A percentile compares a stretch with the other conserved stretches of the same genome.
Evolutionary conservation across 371 early-diverging fungal species (phyloP).

Genomic region (Blastocladiella emersonii): DNA sequence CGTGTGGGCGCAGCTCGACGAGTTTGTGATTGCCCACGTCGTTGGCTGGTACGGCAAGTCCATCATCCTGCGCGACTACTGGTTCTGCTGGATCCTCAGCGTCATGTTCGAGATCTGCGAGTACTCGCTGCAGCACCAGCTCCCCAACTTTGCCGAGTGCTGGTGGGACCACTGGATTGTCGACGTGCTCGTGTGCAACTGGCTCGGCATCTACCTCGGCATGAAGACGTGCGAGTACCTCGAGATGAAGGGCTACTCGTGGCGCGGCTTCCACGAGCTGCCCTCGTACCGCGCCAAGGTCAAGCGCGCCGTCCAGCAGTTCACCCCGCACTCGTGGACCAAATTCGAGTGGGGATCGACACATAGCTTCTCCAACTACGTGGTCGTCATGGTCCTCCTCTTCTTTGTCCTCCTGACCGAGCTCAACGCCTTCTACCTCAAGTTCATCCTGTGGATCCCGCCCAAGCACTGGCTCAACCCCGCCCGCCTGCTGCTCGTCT

Average conservation of each 20-base stretch:
- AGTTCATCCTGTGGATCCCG: slow-evolving; percentile 86
- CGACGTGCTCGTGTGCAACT: slow-evolving; percentile 87
- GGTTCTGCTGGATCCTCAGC: slow-evolving; percentile 89
- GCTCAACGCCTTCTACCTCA: slow-evolving; percentile 87
- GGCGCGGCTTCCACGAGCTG: slow-evolving; percentile 79
- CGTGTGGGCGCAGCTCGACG: slow-evolving; percentile 71
- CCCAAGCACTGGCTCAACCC: slow-evolving; percentile 73
- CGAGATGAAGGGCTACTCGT: slow-evolving; percentile 83
- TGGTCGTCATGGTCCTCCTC: slow-evolving; percentile 45
- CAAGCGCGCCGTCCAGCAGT: slow-evolving; percentile 76
- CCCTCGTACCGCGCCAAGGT: slow-evolving; percentile 69
- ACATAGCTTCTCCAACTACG: slow-evolving; percentile 59
- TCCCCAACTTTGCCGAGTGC: slow-evolving; percentile 95
- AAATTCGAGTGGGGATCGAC: slow-evolving; percentile 77
- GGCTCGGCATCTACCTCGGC: slow-evolving; percentile 83
- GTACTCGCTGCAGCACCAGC: slow-evolving; percentile 86
- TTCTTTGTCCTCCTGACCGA: slow-evolving; percentile 50
- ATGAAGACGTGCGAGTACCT: slow-evolving; percentile 94
- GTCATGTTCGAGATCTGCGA: slow-evolving; percentile 89
- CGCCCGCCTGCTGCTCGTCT: slow-evolving; percentile 58
- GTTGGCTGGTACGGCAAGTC: slow-evolving; percentile 94
- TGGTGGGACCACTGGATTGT: slow-evolving; percentile 99
- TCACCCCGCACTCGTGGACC: slow-evolving; percentile 89
- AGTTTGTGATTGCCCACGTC: slow-evolving; percentile 85
- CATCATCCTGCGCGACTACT: slow-evolving; percentile 79